These are phyloP conservation scores for Torrubiella hemipterigena DNA, from an alignment of 2,329 filamentous ascomycete species.

Conservation along the genomic window DNA sequence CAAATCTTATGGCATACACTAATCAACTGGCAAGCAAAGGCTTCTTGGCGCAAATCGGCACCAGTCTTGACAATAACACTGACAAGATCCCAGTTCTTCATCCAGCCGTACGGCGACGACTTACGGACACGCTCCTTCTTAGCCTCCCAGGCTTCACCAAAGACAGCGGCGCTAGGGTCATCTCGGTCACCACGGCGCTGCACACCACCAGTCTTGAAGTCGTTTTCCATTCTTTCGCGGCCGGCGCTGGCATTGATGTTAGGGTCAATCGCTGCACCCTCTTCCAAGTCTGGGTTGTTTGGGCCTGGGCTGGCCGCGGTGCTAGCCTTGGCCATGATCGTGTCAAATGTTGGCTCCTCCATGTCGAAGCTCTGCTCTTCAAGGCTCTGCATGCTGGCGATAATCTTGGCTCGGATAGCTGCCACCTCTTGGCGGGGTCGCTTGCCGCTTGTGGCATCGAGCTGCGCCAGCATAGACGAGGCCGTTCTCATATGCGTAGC, in stretches of 20 bases:
- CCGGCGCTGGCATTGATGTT: slow-evolving; percentile 58
- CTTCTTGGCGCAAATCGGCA: slow-evolving; percentile 71
- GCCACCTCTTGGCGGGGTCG: slow-evolving; percentile 70
- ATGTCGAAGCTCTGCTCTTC: slow-evolving; percentile 76
- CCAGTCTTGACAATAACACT: slow-evolving; percentile 85
- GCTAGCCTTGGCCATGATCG: slow-evolving; percentile 64
- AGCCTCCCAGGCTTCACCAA: slow-evolving; percentile 74
- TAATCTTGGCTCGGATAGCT: slow-evolving; percentile 75
- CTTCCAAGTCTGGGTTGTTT: slow-evolving; percentile 39
- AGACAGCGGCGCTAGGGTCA: slow-evolving; percentile 74
- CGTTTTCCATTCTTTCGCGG: slow-evolving; percentile 78
- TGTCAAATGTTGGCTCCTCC: slow-evolving; percentile 72
- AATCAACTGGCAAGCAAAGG: slow-evolving; percentile 78
- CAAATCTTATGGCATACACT: slow-evolving; percentile 72
- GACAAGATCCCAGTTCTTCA: slow-evolving; percentile 81
- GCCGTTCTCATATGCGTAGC: slow-evolving; percentile 82
- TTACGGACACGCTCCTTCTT: slow-evolving; percentile 77
- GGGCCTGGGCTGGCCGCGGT: slow-evolving; percentile 29
- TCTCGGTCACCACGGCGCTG: slow-evolving; percentile 72
- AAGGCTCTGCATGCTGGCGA: slow-evolving; percentile 78
- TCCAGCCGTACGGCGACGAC: slow-evolving; percentile 75
- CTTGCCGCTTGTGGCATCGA: slow-evolving; percentile 71
- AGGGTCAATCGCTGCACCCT: slow-evolving; percentile 37
- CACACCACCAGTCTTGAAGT: slow-evolving; percentile 75
- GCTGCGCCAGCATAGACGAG: slow-evolving; percentile 75